Percentiles rank a stretch among this genome's conserved stretches.
Conservation (phyloP, 148 eudicot genomes). For the Bassia scoparia region DNA sequence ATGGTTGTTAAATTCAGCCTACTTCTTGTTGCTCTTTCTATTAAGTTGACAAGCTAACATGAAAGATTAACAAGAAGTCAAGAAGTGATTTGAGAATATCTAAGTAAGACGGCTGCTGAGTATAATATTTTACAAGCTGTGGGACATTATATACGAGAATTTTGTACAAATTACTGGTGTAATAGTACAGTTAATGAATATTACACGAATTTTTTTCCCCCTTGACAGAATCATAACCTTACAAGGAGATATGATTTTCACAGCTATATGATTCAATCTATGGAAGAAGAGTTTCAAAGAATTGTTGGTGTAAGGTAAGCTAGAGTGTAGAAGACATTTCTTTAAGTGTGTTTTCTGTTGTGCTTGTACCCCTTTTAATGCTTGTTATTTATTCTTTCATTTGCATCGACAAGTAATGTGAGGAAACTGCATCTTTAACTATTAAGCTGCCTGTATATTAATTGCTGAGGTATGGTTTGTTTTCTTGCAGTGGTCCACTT, state of each 20-base stretch:
- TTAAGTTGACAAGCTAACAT: neutral
- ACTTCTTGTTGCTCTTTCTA: neutral
- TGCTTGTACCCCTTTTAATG: neutral
- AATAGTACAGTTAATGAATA: neutral
- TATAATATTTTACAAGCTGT: neutral
- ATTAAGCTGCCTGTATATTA: neutral
- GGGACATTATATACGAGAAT: neutral
- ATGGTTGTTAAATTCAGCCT: neutral
- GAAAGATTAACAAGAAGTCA: neutral
- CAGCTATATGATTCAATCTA: slow-evolving; percentile 97
- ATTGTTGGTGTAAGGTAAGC: slow-evolving; percentile 94
- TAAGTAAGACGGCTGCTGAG: neutral
- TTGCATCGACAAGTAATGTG: neutral
- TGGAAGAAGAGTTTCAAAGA: slow-evolving; percentile 98
- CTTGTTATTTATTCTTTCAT: neutral
- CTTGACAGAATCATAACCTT: slow-evolving; percentile 92
- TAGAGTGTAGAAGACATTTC: neutral
- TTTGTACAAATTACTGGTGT: neutral
- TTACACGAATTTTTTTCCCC: slow-evolving; percentile 14
- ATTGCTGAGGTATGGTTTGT: neutral
- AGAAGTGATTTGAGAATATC: neutral
- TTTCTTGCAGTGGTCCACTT: slow-evolving; percentile 73
- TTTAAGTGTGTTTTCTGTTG: neutral
- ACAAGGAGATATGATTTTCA: slow-evolving; percentile 90
- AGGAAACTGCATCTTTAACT: neutral